Evolutionary conservation across 441 rosid species (phyloP), one percentile per base, ranked within the genome.

Genomic region (Populus hybrid): DNA sequence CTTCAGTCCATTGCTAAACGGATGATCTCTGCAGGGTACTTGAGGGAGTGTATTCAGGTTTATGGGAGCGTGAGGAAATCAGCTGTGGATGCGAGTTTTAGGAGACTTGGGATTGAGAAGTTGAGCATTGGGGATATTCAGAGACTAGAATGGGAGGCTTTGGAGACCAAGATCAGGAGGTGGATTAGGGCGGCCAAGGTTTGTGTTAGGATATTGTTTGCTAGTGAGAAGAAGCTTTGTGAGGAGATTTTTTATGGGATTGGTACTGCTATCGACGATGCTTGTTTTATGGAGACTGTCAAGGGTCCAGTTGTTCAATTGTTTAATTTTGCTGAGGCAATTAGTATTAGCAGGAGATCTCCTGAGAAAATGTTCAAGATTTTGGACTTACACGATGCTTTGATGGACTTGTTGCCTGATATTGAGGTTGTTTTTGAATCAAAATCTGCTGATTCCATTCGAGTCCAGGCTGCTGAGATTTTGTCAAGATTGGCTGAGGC

Each of bases 351-450:
- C 36, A 89, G 87, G 79, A 90, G 97, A n/a, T 89, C 98, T 8
- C 85, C 92, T 0, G 98, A 94, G 85, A 94, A 96, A 69, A 79
- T 94, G 42, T 96, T 96, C 87, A 96, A 94, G 81, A 85, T 90
- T 68, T 86, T 96, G 4, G 99, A 96, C 75, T 84, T 91, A 76
- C 93, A 89, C 36, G 98, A 94, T 82, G 85, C 95, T 3, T 73
- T 96, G 30, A 89, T 91, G 61, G 97, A 94, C 75, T 73, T 90
- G 76, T 86, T 88, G 61, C 91, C 90, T 0, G 89, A 88, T 80
- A 81, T 63, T 83, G 82, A 23, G 67, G 84, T 24, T 84, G 88
- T 83, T 79, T 94, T 77, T 82, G 86, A 83, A 57, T 85, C 12
- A 83, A 94, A 84, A 83, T 85, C 70, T 30, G 85, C 34, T 81